phyloP scores from a whole-genome alignment of 2,329 filamentous ascomycete species.

The Penicillium sp. region DNA sequence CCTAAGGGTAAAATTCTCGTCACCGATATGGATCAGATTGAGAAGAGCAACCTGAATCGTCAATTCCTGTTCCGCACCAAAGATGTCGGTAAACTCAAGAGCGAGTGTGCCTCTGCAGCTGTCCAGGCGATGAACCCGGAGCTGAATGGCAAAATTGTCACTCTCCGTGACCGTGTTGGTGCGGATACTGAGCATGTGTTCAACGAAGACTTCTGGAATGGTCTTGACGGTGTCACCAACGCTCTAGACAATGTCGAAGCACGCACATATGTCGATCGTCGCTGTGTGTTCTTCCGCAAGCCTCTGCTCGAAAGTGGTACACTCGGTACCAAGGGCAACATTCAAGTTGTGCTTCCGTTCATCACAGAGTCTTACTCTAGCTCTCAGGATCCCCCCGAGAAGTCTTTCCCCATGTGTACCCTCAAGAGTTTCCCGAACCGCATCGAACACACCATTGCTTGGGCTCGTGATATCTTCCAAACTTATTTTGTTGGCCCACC shows the following conservation, averaged over 20 bases:
- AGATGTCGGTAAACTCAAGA: slow-evolving; percentile 96
- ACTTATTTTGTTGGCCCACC: slow-evolving; percentile 90
- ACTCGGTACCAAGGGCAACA: slow-evolving; percentile 98
- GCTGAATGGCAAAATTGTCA: slow-evolving; percentile 78
- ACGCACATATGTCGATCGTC: slow-evolving; percentile 90
- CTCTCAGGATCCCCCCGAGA: slow-evolving; percentile 95
- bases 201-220: slow-evolving; percentile 88
- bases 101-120: slow-evolving; percentile 86
- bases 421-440: slow-evolving; percentile 95
- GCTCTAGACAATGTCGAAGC: slow-evolving; percentile 97
- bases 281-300: slow-evolving; percentile 98
- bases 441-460: slow-evolving; percentile 98
- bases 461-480: slow-evolving; percentile 95
- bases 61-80: slow-evolving; percentile 94
- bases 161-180: slow-evolving; percentile 85
- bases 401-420: slow-evolving; percentile 99
- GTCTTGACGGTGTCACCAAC: slow-evolving; percentile 89
- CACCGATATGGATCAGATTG: slow-evolving; percentile 97
- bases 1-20: slow-evolving; percentile 86
- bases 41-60: slow-evolving; percentile 97
- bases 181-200: slow-evolving; percentile 91
- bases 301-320: slow-evolving; percentile 94
- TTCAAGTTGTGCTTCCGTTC: slow-evolving; percentile 87
- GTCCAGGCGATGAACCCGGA: slow-evolving; percentile 96
- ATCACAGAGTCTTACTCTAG: slow-evolving; percentile 96